A percentile compares a stretch with the other conserved stretches of the same genome.
Conservation (phyloP, 371 early-diverging fungal species). For the Mortierella sp. region DNA sequence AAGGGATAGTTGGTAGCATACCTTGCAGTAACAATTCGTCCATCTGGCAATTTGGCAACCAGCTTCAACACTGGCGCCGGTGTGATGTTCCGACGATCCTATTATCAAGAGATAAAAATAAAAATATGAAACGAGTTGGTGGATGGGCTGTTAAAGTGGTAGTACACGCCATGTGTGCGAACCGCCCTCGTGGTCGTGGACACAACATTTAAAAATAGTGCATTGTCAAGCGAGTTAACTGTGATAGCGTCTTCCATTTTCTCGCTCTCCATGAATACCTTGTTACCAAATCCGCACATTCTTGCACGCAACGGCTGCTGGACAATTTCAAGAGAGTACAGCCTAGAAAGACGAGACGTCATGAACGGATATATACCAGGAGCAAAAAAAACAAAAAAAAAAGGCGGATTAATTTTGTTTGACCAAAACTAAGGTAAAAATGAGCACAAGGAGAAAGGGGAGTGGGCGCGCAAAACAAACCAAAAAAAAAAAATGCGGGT, state of each 20-base stretch:
- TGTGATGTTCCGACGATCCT: conserved; percentile 66
- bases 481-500: not conserved
- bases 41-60: conserved; percentile 29
- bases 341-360: conserved; percentile 3
- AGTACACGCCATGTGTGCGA: conserved; percentile 1
- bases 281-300: conserved; percentile 86
- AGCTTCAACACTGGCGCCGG: conserved; percentile 63
- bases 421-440: conserved; percentile 29
- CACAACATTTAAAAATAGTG: too few relatives aligned
- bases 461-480: not conserved
- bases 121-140: not conserved
- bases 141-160: not conserved
- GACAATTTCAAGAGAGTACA: conserved; percentile 56
- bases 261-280: conserved; percentile 25
- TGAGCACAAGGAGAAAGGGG: not conserved
- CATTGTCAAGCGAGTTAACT: too few relatives aligned
- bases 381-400: conserved; percentile 4
- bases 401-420: conserved; percentile 62
- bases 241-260: too few relatives aligned
- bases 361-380: too few relatives aligned
- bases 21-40: conserved; percentile 32
- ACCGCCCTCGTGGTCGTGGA: not conserved
- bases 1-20: conserved; percentile 1
- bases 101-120: not conserved
- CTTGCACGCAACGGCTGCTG: conserved; percentile 84